Evolutionary conservation across 441 rosid genomes (phyloP).

Genomic region (Iberis amara): DNA sequence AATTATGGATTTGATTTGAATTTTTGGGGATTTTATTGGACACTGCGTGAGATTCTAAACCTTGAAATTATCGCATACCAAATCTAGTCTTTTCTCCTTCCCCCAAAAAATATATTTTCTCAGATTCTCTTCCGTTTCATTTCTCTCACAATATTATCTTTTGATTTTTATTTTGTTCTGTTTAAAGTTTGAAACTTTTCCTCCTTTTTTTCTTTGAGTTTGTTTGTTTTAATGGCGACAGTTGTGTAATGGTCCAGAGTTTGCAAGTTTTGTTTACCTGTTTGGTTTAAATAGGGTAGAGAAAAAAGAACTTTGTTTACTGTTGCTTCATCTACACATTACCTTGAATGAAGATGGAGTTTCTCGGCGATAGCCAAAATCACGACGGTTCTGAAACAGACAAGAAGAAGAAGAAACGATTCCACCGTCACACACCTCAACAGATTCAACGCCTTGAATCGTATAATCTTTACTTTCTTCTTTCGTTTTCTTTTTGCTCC

Average conservation of each 20-base stretch:
- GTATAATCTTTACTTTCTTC: constrained; percentile 31
- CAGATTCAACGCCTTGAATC: constrained; percentile 89
- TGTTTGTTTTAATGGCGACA: constrained; percentile 24
- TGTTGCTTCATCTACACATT: constrained; percentile 19
- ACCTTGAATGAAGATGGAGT: constrained; percentile 37
- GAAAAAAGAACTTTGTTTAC: background rate
- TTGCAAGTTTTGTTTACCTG: constrained; percentile 12
- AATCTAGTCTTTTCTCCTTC: constrained; percentile 16
- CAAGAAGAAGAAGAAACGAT: constrained; percentile 63
- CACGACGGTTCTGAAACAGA: constrained; percentile 32
- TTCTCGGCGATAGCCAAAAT: constrained; percentile 41
- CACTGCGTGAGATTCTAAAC: no score
- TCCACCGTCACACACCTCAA: constrained; percentile 83
- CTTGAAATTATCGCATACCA: background rate
- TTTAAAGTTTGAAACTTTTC: constrained; percentile 9
- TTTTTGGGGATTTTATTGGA: no score
- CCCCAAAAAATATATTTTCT: background rate
- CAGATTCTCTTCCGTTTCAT: constrained; percentile 31
- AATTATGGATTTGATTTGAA: constrained; percentile 21
- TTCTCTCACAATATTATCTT: background rate
- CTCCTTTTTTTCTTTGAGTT: background rate
- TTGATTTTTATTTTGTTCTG: background rate
- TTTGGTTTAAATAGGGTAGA: constrained; percentile 1
- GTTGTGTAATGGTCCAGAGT: constrained; percentile 28
- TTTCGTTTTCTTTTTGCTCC: background rate